Base-by-base conservation (phyloP, 2,329 filamentous ascomycete genomes). In the Sporothrix euskadiensis region DNA sequence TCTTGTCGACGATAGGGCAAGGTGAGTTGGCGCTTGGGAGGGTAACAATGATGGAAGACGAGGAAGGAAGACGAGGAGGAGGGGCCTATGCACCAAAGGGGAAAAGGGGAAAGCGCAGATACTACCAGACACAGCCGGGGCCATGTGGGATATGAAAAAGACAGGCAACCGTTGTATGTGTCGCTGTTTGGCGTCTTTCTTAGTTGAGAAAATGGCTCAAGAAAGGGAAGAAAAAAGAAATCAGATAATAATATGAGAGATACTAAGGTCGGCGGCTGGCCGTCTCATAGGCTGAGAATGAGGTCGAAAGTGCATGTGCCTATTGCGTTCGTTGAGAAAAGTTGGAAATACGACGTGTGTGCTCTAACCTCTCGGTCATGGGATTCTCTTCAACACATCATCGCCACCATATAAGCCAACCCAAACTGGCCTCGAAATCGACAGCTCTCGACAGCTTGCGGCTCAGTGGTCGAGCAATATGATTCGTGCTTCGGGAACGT, bases 21-120 rank as follows among this genome's bases (percentile, higher is more conserved):
- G 65, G 65, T 52, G 65, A 68, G 44, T n/a, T 68, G 65, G 65
- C 65, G 44, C 44, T 16, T 68, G 16, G 44, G n/a, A 69, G 66
- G 66, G 66, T 69, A 19, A 32, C 49, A 56, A 49, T 22, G 32
- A 69, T 56, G 66, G 66, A 26, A 26, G 26, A 32, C 49, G 41
- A 49, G 14, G 32, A 69, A 69, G 66, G 49, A 56, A 41, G 65
- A 26, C 22, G 39, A 65, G 39, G 39, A 44, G 63, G 22, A 32
- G 47, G 19, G 66, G 10, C 8, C 30, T 8, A 69, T 54, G 49
- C 26, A 56, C 14, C 8, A 41, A 26, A 26, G 16, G n/a, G 32
- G 49, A 3, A 56, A 69, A 39, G 32, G 49, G 19, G 32, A 16
- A 66, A 44, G n/a, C 39, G 35, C 35, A 26, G 26, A 44, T 63